Evolutionary conservation across 352 stramenopile genomes (phyloP).

Genomic region (Pythium diclinum): DNA sequence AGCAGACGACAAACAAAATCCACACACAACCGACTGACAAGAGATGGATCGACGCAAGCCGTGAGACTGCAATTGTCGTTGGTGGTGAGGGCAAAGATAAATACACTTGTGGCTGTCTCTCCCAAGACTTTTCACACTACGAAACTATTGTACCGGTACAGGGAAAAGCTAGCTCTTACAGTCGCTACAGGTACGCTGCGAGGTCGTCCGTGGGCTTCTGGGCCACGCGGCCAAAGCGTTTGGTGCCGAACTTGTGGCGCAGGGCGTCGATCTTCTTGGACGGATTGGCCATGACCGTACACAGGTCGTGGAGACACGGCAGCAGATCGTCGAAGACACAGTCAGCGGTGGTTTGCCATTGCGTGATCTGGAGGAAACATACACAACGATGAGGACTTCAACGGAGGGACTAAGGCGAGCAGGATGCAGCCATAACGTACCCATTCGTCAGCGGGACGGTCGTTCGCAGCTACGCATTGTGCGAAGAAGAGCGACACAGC

Average conservation of each 20-base stretch:
- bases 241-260: constrained; percentile 22
- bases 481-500: constrained; percentile 47
- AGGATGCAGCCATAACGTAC: constrained; percentile 3
- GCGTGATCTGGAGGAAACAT: neutral
- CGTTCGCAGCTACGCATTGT: constrained; percentile 15
- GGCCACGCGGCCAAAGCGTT: constrained; percentile 22
- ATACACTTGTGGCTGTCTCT: constrained; percentile 1
- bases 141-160: neutral
- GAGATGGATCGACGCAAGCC: neutral
- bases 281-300: constrained; percentile 11
- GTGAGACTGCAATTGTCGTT: neutral
- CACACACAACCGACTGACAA: neutral
- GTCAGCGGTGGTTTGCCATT: neutral
- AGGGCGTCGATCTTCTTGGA: constrained; percentile 18
- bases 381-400: neutral
- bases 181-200: constrained; percentile 9
- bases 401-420: neutral
- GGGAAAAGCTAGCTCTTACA: neutral
- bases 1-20: constrained; percentile 11
- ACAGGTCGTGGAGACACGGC: constrained; percentile 17
- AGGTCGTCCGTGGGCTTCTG: constrained; percentile 12
- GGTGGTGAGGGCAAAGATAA: neutral
- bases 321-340: constrained; percentile 10
- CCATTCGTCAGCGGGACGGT: constrained; percentile 16
- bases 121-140: neutral